Conservation (phyloP, 169 alveolate genomes). For the Eimeria acervulina region DNA sequence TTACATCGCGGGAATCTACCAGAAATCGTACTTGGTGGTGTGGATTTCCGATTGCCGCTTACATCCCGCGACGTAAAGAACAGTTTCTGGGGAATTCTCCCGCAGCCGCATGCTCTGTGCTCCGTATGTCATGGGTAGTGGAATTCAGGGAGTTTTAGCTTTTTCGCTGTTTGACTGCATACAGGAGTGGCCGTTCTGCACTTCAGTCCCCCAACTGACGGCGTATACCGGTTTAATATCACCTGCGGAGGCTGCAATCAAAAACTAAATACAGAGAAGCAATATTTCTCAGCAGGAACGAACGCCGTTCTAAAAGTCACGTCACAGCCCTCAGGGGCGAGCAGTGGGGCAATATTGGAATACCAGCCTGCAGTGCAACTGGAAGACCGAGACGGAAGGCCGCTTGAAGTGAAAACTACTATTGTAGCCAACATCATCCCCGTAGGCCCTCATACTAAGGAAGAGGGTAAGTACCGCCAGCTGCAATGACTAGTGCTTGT, state of each 20-base stretch:
- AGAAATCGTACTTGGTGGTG: no score
- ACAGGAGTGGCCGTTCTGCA: conserved; percentile 68
- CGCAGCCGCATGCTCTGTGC: background rate
- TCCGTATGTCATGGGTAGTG: no score
- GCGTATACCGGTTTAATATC: conserved; percentile 55
- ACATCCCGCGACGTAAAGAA: background rate
- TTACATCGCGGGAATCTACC: background rate
- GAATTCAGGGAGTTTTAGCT: background rate
- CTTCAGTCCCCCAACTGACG: conserved; percentile 63
- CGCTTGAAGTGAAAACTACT: background rate
- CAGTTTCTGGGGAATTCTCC: background rate
- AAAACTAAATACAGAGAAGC: conserved; percentile 45
- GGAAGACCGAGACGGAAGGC: conserved; percentile 37
- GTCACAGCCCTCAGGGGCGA: conserved; percentile 68
- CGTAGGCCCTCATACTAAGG: background rate
- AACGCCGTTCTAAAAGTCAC: background rate
- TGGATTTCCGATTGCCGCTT: background rate
- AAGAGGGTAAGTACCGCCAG: background rate
- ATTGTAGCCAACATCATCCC: conserved; percentile 40
- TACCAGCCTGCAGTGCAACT: conserved; percentile 72
- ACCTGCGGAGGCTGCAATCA: conserved; percentile 67
- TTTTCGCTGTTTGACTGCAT: background rate
- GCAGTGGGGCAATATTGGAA: conserved; percentile 33
- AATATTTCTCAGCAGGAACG: conserved; percentile 51
- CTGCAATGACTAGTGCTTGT: background rate